phyloP scores from a whole-genome alignment of 73 alveolate species.

The Blepharisma japonicum region DNA sequence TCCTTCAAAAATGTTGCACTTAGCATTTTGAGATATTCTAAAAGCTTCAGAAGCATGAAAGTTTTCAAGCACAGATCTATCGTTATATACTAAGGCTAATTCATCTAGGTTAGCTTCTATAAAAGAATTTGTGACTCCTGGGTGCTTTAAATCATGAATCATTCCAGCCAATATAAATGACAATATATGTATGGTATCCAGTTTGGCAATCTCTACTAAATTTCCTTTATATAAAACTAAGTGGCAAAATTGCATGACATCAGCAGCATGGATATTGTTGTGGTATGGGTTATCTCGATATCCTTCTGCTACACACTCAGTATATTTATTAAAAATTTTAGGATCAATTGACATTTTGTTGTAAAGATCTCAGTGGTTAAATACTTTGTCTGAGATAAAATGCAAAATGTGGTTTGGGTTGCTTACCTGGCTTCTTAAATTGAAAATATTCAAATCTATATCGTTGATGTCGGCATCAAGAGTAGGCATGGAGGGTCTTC shows the following conservation, averaged over 20 bases:
- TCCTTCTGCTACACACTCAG: too few species aligned
- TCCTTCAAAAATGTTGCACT: conserved; percentile 46
- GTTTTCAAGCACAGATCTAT: conserved; percentile 63
- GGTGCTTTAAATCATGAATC: conserved; percentile 69
- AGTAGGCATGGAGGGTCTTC: too few species aligned
- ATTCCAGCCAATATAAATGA: conserved; percentile 34
- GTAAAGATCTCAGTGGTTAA: too few species aligned
- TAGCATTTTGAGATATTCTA: conserved; percentile 42
- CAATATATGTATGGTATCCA: conserved; percentile 19
- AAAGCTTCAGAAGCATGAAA: conserved; percentile 61
- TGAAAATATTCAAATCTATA: too few species aligned
- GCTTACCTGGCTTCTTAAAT: too few species aligned
- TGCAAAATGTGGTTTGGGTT: too few species aligned
- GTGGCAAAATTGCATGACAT: conserved; percentile 59
- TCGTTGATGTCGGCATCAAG: too few species aligned
- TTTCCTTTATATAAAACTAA: conserved; percentile 51
- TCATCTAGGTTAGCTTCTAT: conserved; percentile 43
- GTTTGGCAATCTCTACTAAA: conserved; percentile 31
- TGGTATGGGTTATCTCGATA: conserved; percentile 60
- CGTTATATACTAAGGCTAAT: conserved; percentile 59
- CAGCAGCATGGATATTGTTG: conserved; percentile 78
- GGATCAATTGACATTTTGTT: too few species aligned
- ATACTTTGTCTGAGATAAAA: too few species aligned
- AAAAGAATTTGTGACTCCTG: conserved; percentile 61
- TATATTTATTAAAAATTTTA: too few species aligned